Evolutionary conservation across 352 stramenopile species (phyloP).

Genomic region (Phytophthora nicotianae): DNA sequence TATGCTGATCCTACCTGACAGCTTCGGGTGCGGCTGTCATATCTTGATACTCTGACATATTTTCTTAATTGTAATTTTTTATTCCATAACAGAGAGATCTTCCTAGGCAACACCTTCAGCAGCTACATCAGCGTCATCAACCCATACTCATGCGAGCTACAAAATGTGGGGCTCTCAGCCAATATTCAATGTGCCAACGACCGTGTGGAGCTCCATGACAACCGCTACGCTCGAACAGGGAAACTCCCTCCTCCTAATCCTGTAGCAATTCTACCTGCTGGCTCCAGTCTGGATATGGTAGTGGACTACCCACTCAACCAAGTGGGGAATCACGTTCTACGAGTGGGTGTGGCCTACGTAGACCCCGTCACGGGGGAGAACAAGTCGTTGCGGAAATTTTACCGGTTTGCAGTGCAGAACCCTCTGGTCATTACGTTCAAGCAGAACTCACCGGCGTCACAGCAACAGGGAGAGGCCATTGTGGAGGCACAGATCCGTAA

Average conservation of each 20-base stretch:
- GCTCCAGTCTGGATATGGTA: conserved; percentile 90
- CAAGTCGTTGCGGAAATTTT: conserved; percentile 92
- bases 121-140: conserved; percentile 94
- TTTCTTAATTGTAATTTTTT: conserved; percentile 14
- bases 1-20: conserved; percentile 90
- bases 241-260: conserved; percentile 81
- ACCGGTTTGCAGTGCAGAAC: conserved; percentile 91
- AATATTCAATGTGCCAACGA: conserved; percentile 90
- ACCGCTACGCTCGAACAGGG: conserved; percentile 69
- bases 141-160: conserved; percentile 79
- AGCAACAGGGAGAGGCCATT: conserved; percentile 51
- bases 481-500: conserved; percentile 87
- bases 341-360: conserved; percentile 78
- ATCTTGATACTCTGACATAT: neutral
- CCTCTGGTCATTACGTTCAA: conserved; percentile 89
- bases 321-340: conserved; percentile 87
- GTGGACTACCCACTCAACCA: conserved; percentile 91
- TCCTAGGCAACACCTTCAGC: conserved; percentile 92
- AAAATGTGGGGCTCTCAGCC: conserved; percentile 75
- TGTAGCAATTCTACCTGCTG: conserved; percentile 60
- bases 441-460: conserved; percentile 37
- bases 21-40: conserved; percentile 70
- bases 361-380: conserved; percentile 77
- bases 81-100: conserved; percentile 79
- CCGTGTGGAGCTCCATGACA: conserved; percentile 80